phyloP scores from a whole-genome alignment of 345 rosid species.

The Chamaenerion angustifolium region DNA sequence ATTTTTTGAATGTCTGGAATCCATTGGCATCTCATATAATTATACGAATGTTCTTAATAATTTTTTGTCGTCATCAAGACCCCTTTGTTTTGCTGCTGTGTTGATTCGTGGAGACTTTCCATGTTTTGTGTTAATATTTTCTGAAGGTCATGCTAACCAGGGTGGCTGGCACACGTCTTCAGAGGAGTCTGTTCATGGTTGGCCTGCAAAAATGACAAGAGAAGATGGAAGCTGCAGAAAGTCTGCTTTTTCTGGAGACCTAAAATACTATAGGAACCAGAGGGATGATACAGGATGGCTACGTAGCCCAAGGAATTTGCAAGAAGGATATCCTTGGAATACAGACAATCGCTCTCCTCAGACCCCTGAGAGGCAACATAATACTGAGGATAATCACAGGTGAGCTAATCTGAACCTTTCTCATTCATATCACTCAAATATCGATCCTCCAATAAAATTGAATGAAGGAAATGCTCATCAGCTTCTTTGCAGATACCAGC shows the following conservation, averaged over 20 bases:
- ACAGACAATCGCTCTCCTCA: too few species aligned
- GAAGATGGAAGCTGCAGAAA: slow-evolving; percentile 39
- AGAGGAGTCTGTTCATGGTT: slow-evolving; percentile 46
- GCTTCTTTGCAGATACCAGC: slow-evolving; percentile 21
- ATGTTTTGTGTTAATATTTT: neutral
- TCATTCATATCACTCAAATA: neutral
- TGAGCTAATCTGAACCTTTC: too few species aligned
- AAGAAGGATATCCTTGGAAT: slow-evolving; percentile 13
- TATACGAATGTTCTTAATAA: too few species aligned
- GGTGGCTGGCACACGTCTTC: slow-evolving; percentile 49
- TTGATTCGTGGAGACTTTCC: slow-evolving; percentile 13
- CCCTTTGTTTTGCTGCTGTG: neutral
- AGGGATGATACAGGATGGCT: slow-evolving; percentile 30
- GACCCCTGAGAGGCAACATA: too few species aligned
- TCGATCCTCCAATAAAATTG: neutral
- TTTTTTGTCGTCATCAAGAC: too few species aligned
- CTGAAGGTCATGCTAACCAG: slow-evolving; percentile 77
- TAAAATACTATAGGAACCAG: slow-evolving; percentile 29
- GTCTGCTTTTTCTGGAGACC: slow-evolving; percentile 36
- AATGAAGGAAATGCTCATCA: slow-evolving; percentile 1
- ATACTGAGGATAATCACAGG: too few species aligned
- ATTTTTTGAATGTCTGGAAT: too few species aligned
- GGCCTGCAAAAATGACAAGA: slow-evolving; percentile 36
- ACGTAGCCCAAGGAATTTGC: slow-evolving; percentile 42
- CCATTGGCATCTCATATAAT: too few species aligned